phyloP scores from a whole-genome alignment of 2,329 filamentous ascomycete genomes.

The Colletotrichum melonis region DNA sequence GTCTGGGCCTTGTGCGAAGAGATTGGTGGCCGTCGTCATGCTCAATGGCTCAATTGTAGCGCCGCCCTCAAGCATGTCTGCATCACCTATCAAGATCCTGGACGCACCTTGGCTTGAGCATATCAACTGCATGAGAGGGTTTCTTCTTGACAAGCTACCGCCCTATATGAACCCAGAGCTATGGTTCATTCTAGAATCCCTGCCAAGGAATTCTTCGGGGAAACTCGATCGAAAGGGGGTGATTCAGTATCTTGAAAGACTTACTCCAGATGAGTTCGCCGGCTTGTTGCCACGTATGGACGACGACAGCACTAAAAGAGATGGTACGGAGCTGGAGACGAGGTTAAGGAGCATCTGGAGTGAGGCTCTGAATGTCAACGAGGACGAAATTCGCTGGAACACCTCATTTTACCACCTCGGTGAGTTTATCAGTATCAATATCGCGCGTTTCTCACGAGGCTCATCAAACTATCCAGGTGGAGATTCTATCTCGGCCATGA shows the following conservation, averaged over 20 bases:
- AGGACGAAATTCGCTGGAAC: slow-evolving; percentile 8
- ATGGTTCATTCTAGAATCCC: slow-evolving; percentile 54
- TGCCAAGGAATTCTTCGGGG: slow-evolving; percentile 58
- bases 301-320: background rate
- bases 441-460: too few relatives aligned
- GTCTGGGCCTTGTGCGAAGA: slow-evolving; percentile 9
- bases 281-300: background rate
- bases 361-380: slow-evolving; percentile 3
- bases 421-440: background rate
- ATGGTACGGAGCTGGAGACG: background rate
- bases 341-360: slow-evolving; percentile 1
- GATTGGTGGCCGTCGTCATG: background rate
- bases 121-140: background rate
- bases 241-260: background rate
- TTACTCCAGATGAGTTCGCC: background rate
- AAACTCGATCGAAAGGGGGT: slow-evolving; percentile 60
- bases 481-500: slow-evolving; percentile 24
- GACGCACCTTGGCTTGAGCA: background rate
- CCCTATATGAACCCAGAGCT: slow-evolving; percentile 60
- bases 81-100: background rate
- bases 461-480: background rate
- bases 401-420: slow-evolving; percentile 24
- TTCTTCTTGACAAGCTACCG: slow-evolving; percentile 43
- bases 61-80: background rate
- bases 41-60: background rate